Base-by-base conservation (phyloP, 352 stramenopile genomes). In the Elongisporangium prolatum region DNA sequence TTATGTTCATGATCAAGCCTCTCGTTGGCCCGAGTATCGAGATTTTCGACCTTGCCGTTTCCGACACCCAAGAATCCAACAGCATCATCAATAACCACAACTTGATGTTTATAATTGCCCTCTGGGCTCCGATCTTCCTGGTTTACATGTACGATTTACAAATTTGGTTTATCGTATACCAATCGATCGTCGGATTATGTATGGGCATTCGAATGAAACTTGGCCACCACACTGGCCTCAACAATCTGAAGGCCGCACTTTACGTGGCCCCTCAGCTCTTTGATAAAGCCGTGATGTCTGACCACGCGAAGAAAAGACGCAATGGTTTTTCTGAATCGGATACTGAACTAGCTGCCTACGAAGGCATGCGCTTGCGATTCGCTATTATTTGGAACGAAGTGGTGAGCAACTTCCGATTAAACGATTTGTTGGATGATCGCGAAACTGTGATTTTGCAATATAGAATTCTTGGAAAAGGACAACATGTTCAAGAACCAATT, bases 351-450 rank as follows among this genome's bases (percentile, higher is more conserved):
- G 65, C 61, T 50, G 67, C 76, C 38, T 64, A 64, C 18, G 80
- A 91, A 51, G 77, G 84, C 40, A 67, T 91, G 16, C 79, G 72
- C 2, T 57, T 94, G 44, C 86, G 84, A 17, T 93, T 93, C 59
- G 83, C 83, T 0, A 89, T 95, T 50, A 85, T 95, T 24, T 95
- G 85, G 85, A 95, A 95, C 64, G 81, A 95, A 65, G 77, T 92
- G 48, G 81, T 95, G 21, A 89, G 85, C 57, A 93, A 83, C 52
- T 95, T 95, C 53, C 83, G 85, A 4, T 48, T 92, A n/a, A 91
- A 89, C 34, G 85, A 95, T 59, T 57, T 95, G 18, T 61, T 95
- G 1, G 85, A 95, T 21, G 84, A 95, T 40, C 83, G 85, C 37
- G 85, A 95, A 60, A 91, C 84, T 0, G 77, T 90, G 20, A 93